Percentiles rank a stretch among this genome's conserved stretches.
phyloP scores from a whole-genome alignment of 495 filamentous ascomycete species.

The Podospora australis region DNA sequence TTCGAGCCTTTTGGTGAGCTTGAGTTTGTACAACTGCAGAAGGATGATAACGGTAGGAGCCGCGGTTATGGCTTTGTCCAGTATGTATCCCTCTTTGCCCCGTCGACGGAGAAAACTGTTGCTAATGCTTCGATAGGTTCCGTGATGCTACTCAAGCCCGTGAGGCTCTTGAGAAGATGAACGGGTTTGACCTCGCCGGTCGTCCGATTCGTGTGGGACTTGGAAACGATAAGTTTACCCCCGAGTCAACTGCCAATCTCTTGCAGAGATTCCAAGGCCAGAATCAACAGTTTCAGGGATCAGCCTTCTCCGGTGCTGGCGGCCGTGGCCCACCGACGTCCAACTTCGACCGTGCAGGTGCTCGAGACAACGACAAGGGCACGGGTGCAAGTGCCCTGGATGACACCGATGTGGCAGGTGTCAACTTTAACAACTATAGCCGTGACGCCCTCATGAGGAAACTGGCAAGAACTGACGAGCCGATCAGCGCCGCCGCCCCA shows the following conservation, averaged over 20 bases:
- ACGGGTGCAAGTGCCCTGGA: conserved; percentile 93
- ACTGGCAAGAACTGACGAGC: conserved; percentile 92
- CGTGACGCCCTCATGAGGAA: conserved; percentile 97
- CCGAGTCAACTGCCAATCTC: conserved; percentile 87
- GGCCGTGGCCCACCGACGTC: conserved; percentile 83
- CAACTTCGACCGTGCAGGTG: conserved; percentile 89
- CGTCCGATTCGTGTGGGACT: conserved; percentile 97
- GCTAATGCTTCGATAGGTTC: conserved; percentile 55
- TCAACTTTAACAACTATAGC: conserved; percentile 99
- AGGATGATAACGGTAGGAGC: conserved; percentile 85
- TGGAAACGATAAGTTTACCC: conserved; percentile 99
- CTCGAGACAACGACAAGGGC: conserved; percentile 84
- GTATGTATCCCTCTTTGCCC: conserved; percentile 51
- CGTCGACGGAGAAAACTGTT: neutral
- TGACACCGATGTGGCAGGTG: conserved; percentile 95
- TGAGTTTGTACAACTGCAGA: conserved; percentile 94
- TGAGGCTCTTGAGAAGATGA: conserved; percentile 97
- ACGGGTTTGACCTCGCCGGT: conserved; percentile 96
- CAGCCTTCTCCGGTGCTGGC: conserved; percentile 85
- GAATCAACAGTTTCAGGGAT: conserved; percentile 83
- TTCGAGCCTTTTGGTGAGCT: conserved; percentile 98
- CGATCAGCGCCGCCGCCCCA: conserved; percentile 54
- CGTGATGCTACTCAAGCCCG: conserved; percentile 84
- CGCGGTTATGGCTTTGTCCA: conserved; percentile 98
- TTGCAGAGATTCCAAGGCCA: conserved; percentile 82